Base-by-base conservation (phyloP, 495 filamentous ascomycete genomes). In the Hypoxylon intermedium region DNA sequence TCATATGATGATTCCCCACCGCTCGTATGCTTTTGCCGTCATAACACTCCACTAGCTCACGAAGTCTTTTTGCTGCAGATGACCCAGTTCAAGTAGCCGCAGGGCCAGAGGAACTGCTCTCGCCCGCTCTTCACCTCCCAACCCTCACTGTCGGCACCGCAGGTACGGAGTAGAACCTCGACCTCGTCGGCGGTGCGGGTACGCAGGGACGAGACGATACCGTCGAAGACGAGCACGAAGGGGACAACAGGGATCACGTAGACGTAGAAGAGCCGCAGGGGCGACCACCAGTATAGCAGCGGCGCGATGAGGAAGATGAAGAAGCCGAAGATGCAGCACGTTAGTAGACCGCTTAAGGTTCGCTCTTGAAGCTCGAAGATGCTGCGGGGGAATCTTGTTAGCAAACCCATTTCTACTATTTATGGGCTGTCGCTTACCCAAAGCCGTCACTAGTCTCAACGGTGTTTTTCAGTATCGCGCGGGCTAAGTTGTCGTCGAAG, bases 321-420 rank as follows among this genome's bases (percentile, higher is more conserved):
- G 24, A 83, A 60, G 15, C 84, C 82, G 65, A 88, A 77, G 20
- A 83, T 51, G 16, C 79, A 64, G 34, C 87, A 79, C 6, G 82
- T 76, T 0, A 88, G 20, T 20, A 89, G 71, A 23, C 79, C 82
- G 3, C 73, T 73, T 0, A 83, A 26, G 1, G 75, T 72, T 3
- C 88, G 83, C 36, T 83, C 81, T 67, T 91, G 87, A 9, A 92
- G 80, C 69, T 92, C 89, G 53, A 91, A 85, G 54, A 92, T 91
- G 2, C 84, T 84, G 30, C 9, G 20, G 6, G 21, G 24, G 21
- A 5, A 42, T 13, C 5, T 26, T 2, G 13, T 44, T 24, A 19
- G 30, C 21, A 12, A 11, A 12, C 13, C 24, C 3, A 26, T 11
- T 9, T 20, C 7, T 9, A 20, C 23, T 59, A 37, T 28, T 28